Evolutionary conservation across 2,329 filamentous ascomycete species (phyloP).

Genomic region (Xenoacremonium recifei): DNA sequence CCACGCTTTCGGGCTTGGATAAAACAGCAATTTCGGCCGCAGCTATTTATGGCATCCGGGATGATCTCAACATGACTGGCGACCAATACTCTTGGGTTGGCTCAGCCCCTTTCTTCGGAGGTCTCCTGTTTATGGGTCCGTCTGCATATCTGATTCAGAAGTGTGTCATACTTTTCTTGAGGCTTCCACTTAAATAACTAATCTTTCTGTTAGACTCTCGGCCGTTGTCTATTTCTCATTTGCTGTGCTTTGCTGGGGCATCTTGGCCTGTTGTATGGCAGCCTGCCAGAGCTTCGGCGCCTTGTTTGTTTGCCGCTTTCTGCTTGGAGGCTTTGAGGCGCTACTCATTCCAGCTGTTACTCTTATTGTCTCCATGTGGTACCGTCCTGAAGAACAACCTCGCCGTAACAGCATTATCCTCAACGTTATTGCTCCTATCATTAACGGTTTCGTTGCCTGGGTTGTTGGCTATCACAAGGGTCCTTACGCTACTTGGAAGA

Average conservation of each 20-base stretch:
- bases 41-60: constrained; percentile 8
- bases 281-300: constrained; percentile 30
- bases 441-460: constrained; percentile 27
- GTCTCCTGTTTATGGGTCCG: constrained; percentile 4
- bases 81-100: constrained; percentile 12
- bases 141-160: constrained; percentile 6
- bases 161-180: too few relatives aligned
- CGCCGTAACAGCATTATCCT: constrained; percentile 5
- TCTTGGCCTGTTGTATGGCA: constrained; percentile 39
- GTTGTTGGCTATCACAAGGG: constrained; percentile 28
- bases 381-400: constrained; percentile 9
- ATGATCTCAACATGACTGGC: constrained; percentile 5
- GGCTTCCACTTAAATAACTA: too few relatives aligned
- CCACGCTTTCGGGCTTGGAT: constrained; percentile 7
- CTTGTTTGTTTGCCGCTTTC: constrained; percentile 22
- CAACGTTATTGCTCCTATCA: constrained; percentile 4
- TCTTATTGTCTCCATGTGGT: constrained; percentile 8
- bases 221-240: background rate
- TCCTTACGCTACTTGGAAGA: constrained; percentile 28
- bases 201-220: too few relatives aligned
- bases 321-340: constrained; percentile 24
- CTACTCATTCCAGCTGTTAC: constrained; percentile 2
- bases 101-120: constrained; percentile 12
- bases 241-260: constrained; percentile 21
- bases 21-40: constrained; percentile 13